These are phyloP conservation scores for Komagataella ulmi DNA, from an alignment of 805 yeast genomes.

Conservation along the genomic window DNA sequence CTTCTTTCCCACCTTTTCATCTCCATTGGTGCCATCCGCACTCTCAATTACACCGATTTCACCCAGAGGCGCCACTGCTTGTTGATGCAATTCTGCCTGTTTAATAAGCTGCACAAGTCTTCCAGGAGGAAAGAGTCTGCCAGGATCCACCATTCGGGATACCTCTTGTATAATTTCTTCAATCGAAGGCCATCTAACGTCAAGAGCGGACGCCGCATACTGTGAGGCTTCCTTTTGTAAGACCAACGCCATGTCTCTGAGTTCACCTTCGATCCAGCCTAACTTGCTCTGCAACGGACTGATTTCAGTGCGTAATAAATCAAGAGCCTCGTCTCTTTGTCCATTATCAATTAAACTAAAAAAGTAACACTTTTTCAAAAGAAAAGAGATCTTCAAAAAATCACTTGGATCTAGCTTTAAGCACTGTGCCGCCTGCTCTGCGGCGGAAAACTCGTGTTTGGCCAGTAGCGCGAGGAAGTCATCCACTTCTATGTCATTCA, in stretches of 20 bases:
- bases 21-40: neutral
- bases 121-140: neutral
- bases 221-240: neutral
- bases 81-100: neutral
- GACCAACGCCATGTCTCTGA: neutral
- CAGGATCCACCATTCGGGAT: neutral
- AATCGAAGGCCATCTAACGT: neutral
- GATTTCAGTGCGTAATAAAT: constrained; percentile 1
- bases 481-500: neutral
- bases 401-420: neutral
- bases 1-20: neutral
- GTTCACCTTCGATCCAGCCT: constrained; percentile 1
- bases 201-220: constrained; percentile 1
- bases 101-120: neutral
- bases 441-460: neutral
- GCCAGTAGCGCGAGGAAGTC: neutral
- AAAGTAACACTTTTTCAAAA: neutral
- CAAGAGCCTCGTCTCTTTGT: neutral
- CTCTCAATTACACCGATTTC: neutral
- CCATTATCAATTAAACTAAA: constrained; percentile 1
- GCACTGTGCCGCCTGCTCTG: neutral
- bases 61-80: neutral
- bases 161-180: neutral
- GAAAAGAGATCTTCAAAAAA: neutral
- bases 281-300: neutral